Base-by-base conservation (phyloP, 345 rosid species). In the Physaria fendleri region DNA sequence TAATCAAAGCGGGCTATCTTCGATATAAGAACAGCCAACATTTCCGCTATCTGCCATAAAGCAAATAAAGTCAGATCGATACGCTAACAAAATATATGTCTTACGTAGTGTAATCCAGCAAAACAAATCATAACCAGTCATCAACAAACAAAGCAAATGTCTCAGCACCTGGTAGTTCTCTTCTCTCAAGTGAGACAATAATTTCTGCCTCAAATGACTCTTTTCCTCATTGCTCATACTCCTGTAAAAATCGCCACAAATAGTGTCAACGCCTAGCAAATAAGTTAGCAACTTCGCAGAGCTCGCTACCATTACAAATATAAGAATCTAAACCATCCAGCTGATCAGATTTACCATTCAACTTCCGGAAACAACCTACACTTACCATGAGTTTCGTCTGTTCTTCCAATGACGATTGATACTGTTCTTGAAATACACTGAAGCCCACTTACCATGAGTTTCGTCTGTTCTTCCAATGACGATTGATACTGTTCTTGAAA, bases 1-100 rank as follows among this genome's bases (percentile, higher is more conserved):
- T 93, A 93, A 77, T 93, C 99, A 53, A 89, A 78, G 35, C 95
- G 99, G 41, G 95, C 92, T 72, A 89, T 87, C 74, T 82, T 89
- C 29, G 99, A 89, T 56, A 89, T 72, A 35, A 89, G 87, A 55
- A 93, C 97, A 49, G 97, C 91, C 68, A 89, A 68, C 86, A 83
- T 71, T 59, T 70, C 78, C 57, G 97, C 92, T 56, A 93, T 81
- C 99, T 93, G 86, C 27, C 13, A 53, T 32, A 56, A 23, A 47
- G 18, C 28, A 65, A 30, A 34, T 10, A 10, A 66, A 56, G 22
- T 59, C 27, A 60, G 55, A 35, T 25, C 40, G 22, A 63, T 24
- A 56, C 17, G 14, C 8, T 35, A 20, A 38, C 56, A 45, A 40
- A 7, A 28, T 21, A 21, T 30, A 22, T 33, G 47, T n/a, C 35